A percentile compares a stretch with the other conserved stretches of the same genome.
These are phyloP conservation scores for Aspergillus jensenii DNA, from an alignment of 2,329 filamentous ascomycete species.

Conservation along the genomic window DNA sequence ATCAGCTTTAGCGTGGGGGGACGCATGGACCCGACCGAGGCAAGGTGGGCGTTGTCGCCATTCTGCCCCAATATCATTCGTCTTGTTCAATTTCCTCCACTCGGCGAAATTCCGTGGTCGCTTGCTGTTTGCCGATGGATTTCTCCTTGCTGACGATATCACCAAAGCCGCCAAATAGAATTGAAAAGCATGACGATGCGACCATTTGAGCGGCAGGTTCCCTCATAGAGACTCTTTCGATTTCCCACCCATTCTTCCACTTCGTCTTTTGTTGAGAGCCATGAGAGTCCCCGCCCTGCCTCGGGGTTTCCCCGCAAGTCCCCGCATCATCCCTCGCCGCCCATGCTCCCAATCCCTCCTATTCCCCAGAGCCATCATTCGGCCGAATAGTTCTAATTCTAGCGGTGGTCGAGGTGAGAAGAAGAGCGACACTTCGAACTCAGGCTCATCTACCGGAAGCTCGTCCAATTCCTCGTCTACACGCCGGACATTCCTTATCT, in stretches of 20 bases:
- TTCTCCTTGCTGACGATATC: background rate
- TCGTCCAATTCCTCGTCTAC: constrained; percentile 44
- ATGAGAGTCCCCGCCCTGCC: constrained; percentile 25
- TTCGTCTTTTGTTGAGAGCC: background rate
- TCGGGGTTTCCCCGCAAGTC: constrained; percentile 28
- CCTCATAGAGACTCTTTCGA: background rate
- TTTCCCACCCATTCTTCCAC: background rate
- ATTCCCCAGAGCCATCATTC: constrained; percentile 11
- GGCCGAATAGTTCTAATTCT: constrained; percentile 20
- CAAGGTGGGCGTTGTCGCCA: background rate
- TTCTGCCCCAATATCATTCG: background rate
- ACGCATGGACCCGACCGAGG: background rate
- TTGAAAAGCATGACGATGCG: background rate
- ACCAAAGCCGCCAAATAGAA: background rate
- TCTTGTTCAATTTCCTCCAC: background rate
- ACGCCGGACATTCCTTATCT: constrained; percentile 48
- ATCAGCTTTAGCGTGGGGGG: constrained; percentile 3
- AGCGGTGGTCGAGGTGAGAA: constrained; percentile 4
- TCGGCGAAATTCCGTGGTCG: constrained; percentile 8
- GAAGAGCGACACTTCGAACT: constrained; percentile 14
- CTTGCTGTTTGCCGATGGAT: background rate
- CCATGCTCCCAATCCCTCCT: constrained; percentile 15
- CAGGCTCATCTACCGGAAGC: constrained; percentile 14
- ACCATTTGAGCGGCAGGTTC: background rate
- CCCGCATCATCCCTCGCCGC: constrained; percentile 24